Evolutionary conservation across 257 asterid genomes (phyloP).

Genomic region (Leptodermis oblonga): DNA sequence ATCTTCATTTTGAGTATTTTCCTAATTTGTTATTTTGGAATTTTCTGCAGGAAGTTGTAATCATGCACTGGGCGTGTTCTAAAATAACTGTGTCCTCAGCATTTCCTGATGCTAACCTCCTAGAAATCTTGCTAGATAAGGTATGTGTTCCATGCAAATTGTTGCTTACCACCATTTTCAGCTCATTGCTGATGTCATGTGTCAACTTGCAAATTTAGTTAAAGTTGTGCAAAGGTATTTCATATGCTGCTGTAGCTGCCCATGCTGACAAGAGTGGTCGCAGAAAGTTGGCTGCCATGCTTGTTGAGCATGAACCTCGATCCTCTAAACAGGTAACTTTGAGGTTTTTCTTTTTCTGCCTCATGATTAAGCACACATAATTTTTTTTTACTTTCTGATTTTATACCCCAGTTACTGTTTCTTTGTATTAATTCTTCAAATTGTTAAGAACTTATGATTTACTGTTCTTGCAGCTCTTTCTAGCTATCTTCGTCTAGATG

Average conservation of each 20-base stretch:
- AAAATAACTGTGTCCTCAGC: constrained; percentile 69
- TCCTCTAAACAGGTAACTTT: constrained; percentile 76
- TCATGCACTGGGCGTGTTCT: constrained; percentile 95
- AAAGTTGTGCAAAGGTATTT: constrained; percentile 92
- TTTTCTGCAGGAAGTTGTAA: constrained; percentile 68
- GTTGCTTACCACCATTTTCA: not conserved
- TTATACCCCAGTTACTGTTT: not conserved
- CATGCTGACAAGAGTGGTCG: constrained; percentile 94
- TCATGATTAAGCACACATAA: constrained; percentile 11
- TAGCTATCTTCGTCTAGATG: not conserved
- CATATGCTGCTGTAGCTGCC: constrained; percentile 98
- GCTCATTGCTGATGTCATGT: constrained; percentile 8
- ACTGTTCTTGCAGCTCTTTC: not conserved
- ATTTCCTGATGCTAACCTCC: constrained; percentile 76
- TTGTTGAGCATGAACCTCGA: constrained; percentile 88
- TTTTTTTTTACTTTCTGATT: not conserved
- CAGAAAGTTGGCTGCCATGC: constrained; percentile 96
- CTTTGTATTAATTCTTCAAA: not conserved
- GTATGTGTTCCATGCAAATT: constrained; percentile 30
- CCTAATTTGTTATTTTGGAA: constrained; percentile 16
- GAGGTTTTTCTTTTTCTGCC: constrained; percentile 3
- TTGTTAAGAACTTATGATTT: not conserved
- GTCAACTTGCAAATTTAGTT: constrained; percentile 56
- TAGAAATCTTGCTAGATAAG: constrained; percentile 78
- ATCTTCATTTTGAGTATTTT: constrained; percentile 4